These are phyloP conservation scores for Chaetoceros tenuissimus DNA, from an alignment of 108 stramenopile genomes.

Conservation along the genomic window DNA sequence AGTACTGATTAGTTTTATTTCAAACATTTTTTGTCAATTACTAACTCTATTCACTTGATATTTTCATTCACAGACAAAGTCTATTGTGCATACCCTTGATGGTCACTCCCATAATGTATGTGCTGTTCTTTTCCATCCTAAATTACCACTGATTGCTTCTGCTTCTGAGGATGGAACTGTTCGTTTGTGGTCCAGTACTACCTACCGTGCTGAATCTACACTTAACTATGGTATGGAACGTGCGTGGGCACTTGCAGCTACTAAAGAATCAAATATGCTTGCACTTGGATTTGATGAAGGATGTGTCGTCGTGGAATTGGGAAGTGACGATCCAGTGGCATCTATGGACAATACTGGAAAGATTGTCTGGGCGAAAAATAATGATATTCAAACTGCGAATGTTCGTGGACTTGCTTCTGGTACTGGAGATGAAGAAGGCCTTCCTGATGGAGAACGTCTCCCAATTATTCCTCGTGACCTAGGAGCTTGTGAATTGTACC, in stretches of 20 bases:
- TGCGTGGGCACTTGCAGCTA: constrained; percentile 94
- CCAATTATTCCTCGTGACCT: constrained; percentile 81
- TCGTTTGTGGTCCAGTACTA: constrained; percentile 95
- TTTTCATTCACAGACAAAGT: constrained; percentile 51
- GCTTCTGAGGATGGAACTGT: constrained; percentile 99
- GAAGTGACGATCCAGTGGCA: constrained; percentile 96
- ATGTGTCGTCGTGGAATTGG: constrained; percentile 95
- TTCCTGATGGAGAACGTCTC: constrained; percentile 83
- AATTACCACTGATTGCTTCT: constrained; percentile 92
- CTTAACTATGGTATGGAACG: constrained; percentile 99
- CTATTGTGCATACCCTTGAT: constrained; percentile 93
- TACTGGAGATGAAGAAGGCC: constrained; percentile 63
- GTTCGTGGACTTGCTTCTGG: constrained; percentile 79
- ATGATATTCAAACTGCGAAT: constrained; percentile 91
- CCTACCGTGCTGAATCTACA: constrained; percentile 96
- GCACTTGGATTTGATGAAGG: constrained; percentile 99
- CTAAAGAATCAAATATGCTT: constrained; percentile 89
- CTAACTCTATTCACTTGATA: background rate
- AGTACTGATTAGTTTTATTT: background rate
- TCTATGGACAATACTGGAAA: constrained; percentile 95
- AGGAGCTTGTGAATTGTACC: constrained; percentile 93
- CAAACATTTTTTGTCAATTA: background rate
- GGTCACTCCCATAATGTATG: constrained; percentile 98
- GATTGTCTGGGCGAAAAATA: constrained; percentile 95
- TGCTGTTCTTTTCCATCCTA: constrained; percentile 97